Evolutionary conservation across 163 green algal species (phyloP).

Genomic region (Picocystis sp.): DNA sequence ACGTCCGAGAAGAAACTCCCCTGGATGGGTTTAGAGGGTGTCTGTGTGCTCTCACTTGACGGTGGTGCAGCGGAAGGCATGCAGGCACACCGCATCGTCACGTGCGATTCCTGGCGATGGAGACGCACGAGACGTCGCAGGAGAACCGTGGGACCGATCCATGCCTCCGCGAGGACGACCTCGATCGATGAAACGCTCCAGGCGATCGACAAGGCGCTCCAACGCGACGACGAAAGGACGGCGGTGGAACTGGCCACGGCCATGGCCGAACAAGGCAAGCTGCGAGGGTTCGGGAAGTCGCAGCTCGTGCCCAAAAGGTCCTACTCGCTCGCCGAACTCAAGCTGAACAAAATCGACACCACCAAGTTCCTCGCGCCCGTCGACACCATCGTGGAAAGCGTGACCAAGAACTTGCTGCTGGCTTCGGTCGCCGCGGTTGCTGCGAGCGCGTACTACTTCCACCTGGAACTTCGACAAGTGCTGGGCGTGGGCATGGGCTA

Average conservation of each 20-base stretch:
- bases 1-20: neutral
- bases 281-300: conserved; percentile 8
- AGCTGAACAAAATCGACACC: conserved; percentile 76
- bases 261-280: neutral
- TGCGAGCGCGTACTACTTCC: conserved; percentile 3
- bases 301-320: conserved; percentile 49
- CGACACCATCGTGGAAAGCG: conserved; percentile 30
- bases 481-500: conserved; percentile 10
- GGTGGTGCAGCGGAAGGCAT: neutral
- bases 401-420: conserved; percentile 12
- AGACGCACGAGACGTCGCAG: no score
- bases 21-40: neutral
- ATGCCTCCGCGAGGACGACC: neutral
- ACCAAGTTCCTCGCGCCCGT: conserved; percentile 37
- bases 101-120: no score
- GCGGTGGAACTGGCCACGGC: neutral
- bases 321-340: conserved; percentile 62
- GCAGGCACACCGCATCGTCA: neutral
- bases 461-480: conserved; percentile 14
- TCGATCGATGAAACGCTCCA: neutral
- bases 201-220: neutral
- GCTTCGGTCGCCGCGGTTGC: conserved; percentile 10
- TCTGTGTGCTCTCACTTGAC: neutral
- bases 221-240: neutral
- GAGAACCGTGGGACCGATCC: no score